Conservation (phyloP, 2,329 filamentous ascomycete species). For the Arthrocladium fulminans region DNA sequence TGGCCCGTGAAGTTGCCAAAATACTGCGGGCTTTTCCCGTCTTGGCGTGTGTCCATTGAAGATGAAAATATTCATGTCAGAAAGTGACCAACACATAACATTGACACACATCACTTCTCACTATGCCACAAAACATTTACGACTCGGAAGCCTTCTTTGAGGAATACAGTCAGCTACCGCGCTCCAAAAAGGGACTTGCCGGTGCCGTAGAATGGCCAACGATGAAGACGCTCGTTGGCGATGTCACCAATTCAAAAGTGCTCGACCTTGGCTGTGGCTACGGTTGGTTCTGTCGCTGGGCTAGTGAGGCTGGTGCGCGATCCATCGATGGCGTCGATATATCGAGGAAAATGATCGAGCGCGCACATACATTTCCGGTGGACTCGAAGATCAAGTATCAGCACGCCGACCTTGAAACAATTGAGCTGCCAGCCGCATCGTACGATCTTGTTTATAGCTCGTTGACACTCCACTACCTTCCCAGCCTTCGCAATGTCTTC, state of each 20-base stretch:
- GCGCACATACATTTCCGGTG: constrained; percentile 30
- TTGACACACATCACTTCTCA: background rate
- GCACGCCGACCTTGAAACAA: constrained; percentile 5
- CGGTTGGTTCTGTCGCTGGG: constrained; percentile 48
- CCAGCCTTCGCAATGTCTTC: constrained; percentile 28
- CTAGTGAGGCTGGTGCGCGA: constrained; percentile 39
- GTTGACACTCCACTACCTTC: constrained; percentile 36
- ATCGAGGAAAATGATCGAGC: constrained; percentile 46
- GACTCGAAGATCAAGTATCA: constrained; percentile 2
- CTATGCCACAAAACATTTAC: constrained; percentile 34
- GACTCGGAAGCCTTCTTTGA: constrained; percentile 37
- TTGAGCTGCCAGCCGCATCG: background rate
- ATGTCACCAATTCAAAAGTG: constrained; percentile 32
- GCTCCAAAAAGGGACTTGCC: constrained; percentile 33
- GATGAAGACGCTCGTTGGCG: constrained; percentile 34
- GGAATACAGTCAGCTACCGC: constrained; percentile 35
- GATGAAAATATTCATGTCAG: too few species aligned
- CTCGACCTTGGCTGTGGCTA: constrained; percentile 53
- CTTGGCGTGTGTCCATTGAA: too few species aligned
- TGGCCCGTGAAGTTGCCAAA: too few species aligned
- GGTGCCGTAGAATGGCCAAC: constrained; percentile 39
- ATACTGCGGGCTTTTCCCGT: too few species aligned
- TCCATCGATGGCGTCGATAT: constrained; percentile 45
- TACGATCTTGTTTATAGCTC: constrained; percentile 37
- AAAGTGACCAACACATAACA: background rate